These are phyloP conservation scores for Cladosporium cucumerinum DNA, from an alignment of 2,329 filamentous ascomycete genomes.

Conservation along the genomic window DNA sequence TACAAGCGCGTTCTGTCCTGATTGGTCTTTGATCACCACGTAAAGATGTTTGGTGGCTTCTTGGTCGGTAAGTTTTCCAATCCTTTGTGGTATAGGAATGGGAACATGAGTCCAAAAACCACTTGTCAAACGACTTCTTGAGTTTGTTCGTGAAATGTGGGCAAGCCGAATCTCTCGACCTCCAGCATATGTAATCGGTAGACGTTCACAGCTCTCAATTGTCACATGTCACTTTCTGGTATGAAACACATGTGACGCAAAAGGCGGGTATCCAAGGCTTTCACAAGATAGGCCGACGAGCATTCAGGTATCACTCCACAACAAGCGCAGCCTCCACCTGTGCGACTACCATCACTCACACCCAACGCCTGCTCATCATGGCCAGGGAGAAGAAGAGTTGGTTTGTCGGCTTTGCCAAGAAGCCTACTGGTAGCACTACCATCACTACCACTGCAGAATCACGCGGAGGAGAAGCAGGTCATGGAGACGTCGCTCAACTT, in stretches of 20 bases:
- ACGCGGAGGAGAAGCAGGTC: background rate
- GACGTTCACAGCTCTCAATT: background rate
- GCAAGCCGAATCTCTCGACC: background rate
- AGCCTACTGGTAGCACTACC: background rate
- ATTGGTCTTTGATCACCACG: background rate
- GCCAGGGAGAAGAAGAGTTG: conserved; percentile 9
- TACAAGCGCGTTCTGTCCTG: background rate
- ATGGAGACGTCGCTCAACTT: background rate
- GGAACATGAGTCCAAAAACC: background rate
- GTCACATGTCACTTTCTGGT: background rate
- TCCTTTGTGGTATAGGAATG: background rate
- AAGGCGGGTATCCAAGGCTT: background rate
- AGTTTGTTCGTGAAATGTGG: background rate
- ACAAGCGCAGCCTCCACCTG: background rate
- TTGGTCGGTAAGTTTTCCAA: background rate
- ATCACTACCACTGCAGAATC: background rate
- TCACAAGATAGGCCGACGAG: background rate
- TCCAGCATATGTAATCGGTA: background rate
- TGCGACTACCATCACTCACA: conserved; percentile 7
- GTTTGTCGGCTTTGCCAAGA: conserved; percentile 9
- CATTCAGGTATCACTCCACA: background rate
- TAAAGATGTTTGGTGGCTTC: conserved; percentile 9
- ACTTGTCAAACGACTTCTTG: background rate
- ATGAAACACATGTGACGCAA: background rate
- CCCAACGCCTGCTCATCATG: conserved; percentile 2